Evolutionary conservation across 768 basidiomycete genomes (phyloP).

Genomic region (Collybia nuda): DNA sequence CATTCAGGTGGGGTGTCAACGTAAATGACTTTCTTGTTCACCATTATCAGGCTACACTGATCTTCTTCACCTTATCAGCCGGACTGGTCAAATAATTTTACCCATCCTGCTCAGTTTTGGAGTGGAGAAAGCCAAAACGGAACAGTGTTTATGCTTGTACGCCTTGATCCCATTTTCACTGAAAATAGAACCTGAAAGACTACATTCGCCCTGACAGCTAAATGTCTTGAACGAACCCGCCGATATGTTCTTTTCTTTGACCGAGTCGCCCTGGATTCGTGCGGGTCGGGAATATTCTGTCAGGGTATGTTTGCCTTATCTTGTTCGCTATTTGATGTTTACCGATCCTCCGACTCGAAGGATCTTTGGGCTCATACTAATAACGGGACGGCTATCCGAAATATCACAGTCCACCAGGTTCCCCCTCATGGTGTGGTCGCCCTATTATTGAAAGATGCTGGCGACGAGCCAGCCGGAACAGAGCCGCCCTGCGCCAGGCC

Average conservation of each 20-base stretch:
- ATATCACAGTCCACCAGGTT: slow-evolving; percentile 50
- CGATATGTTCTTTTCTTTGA: slow-evolving; percentile 55
- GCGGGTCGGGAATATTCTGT: slow-evolving; percentile 62
- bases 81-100: slow-evolving; percentile 37
- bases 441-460: slow-evolving; percentile 61
- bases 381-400: slow-evolving; percentile 65
- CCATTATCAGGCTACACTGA: not conserved
- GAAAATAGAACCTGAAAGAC: not conserved
- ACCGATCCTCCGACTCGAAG: slow-evolving; percentile 25
- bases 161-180: slow-evolving; percentile 8
- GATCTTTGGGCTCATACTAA: slow-evolving; percentile 75
- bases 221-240: slow-evolving; percentile 54
- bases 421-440: slow-evolving; percentile 73
- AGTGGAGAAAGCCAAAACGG: slow-evolving; percentile 60
- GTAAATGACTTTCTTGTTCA: slow-evolving; percentile 28
- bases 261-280: slow-evolving; percentile 65
- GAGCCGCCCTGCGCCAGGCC: slow-evolving; percentile 56
- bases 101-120: slow-evolving; percentile 65
- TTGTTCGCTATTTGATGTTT: not conserved
- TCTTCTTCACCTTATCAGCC: slow-evolving; percentile 17
- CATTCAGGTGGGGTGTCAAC: slow-evolving; percentile 70
- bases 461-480: slow-evolving; percentile 60
- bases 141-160: slow-evolving; percentile 63
- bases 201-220: slow-evolving; percentile 32
- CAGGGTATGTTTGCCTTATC: slow-evolving; percentile 37